Conservation (phyloP, 2,329 filamentous ascomycete genomes). For the Ophiostoma triangulosporum region DNA sequence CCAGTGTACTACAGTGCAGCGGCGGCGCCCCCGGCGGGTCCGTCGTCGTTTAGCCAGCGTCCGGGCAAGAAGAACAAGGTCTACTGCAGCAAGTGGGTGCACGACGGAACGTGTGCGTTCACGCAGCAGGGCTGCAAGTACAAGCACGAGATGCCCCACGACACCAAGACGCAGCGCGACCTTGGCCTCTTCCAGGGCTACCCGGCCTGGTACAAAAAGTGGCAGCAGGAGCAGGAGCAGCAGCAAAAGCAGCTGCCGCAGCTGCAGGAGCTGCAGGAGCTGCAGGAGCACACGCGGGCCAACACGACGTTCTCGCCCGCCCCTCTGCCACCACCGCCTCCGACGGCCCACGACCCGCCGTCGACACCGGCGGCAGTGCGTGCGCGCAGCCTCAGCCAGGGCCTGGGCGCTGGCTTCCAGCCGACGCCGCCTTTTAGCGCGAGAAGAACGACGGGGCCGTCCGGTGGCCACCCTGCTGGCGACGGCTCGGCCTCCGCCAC, state of each 20-base stretch:
- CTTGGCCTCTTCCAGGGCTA: constrained; percentile 58
- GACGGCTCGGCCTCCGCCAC: too few relatives aligned
- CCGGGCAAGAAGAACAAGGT: constrained; percentile 43
- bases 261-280: background rate
- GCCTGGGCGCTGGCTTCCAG: background rate
- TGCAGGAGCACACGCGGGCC: background rate
- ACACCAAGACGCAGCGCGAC: constrained; percentile 48
- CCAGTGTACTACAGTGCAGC: background rate
- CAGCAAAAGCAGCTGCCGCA: background rate
- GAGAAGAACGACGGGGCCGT: background rate
- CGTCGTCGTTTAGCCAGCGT: background rate
- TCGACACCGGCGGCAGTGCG: background rate
- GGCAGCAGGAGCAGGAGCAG: constrained; percentile 27
- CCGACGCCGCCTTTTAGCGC: background rate
- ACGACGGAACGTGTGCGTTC: constrained; percentile 73
- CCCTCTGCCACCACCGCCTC: background rate
- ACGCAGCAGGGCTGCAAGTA: constrained; percentile 76
- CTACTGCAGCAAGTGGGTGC: constrained; percentile 85
- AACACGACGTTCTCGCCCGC: background rate
- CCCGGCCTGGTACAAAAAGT: constrained; percentile 47
- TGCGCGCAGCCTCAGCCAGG: background rate
- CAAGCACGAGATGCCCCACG: constrained; percentile 78
- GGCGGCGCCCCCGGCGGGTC: background rate
- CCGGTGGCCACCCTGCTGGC: background rate
- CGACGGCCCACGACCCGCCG: background rate